Conservation (phyloP, 805 yeast genomes). For the Yarrowia divulgata region DNA sequence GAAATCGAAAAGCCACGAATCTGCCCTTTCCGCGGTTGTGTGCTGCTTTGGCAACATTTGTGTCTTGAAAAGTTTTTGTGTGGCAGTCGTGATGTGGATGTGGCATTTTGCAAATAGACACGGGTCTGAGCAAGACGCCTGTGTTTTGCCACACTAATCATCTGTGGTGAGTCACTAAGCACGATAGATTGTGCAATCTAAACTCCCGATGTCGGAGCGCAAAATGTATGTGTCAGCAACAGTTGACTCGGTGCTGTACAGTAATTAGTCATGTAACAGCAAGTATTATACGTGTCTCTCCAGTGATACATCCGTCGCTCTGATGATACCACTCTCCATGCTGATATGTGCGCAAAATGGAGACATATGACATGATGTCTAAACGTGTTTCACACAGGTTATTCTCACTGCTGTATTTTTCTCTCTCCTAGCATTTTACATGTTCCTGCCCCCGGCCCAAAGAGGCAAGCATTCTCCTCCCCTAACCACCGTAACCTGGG, state of each 20-base stretch:
- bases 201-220: not conserved
- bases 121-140: not conserved
- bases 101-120: slow-evolving; percentile 6
- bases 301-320: too few relatives aligned
- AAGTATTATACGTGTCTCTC: not conserved
- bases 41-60: not conserved
- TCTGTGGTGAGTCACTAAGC: slow-evolving; percentile 17
- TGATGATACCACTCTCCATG: not conserved
- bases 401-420: too few relatives aligned
- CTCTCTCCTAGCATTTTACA: not conserved
- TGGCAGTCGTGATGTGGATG: not conserved
- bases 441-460: slow-evolving; percentile 15
- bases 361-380: not conserved
- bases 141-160: slow-evolving; percentile 4
- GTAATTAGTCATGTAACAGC: too few relatives aligned
- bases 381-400: not conserved
- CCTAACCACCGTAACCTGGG: slow-evolving; percentile 9
- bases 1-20: slow-evolving; percentile 8
- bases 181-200: slow-evolving; percentile 27
- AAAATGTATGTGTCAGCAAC: not conserved
- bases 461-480: slow-evolving; percentile 9
- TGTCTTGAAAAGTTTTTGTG: not conserved
- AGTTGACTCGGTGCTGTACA: slow-evolving; percentile 9
- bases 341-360: not conserved
- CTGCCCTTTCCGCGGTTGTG: not conserved